phyloP scores from a whole-genome alignment of 768 basidiomycete species.

The Mycena maculata region DNA sequence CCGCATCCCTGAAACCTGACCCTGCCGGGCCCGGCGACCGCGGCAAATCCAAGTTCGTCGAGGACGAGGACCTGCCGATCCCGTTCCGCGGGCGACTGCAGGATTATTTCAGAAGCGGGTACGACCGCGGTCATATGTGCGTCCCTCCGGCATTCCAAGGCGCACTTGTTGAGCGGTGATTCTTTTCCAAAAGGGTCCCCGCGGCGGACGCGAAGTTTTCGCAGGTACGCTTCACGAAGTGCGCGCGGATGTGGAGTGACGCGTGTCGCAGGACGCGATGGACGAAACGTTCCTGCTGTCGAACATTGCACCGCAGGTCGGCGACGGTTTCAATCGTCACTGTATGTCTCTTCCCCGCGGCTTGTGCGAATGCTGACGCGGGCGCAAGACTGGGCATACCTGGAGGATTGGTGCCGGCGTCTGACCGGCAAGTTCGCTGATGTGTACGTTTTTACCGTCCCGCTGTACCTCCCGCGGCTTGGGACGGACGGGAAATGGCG shows the following conservation, averaged over 20 bases:
- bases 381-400: constrained; percentile 90
- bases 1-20: constrained; percentile 70
- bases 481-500: constrained; percentile 95
- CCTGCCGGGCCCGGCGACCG: constrained; percentile 70
- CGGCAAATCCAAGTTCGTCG: constrained; percentile 79
- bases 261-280: constrained; percentile 78
- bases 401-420: constrained; percentile 94
- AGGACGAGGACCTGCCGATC: constrained; percentile 83
- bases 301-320: constrained; percentile 98
- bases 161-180: neutral
- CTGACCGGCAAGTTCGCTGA: constrained; percentile 90
- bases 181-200: constrained; percentile 74
- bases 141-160: constrained; percentile 42
- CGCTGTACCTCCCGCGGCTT: constrained; percentile 91
- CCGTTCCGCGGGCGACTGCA: constrained; percentile 84
- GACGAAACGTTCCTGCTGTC: constrained; percentile 94
- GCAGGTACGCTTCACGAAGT: constrained; percentile 61
- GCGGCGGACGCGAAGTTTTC: constrained; percentile 95
- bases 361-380: neutral
- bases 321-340: constrained; percentile 96
- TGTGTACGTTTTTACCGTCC: constrained; percentile 97
- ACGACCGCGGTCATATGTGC: constrained; percentile 97
- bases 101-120: constrained; percentile 94
- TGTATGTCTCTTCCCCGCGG: constrained; percentile 62
- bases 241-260: neutral